phyloP scores from a whole-genome alignment of 352 stramenopile species.

The Globisporangium spiculum region DNA sequence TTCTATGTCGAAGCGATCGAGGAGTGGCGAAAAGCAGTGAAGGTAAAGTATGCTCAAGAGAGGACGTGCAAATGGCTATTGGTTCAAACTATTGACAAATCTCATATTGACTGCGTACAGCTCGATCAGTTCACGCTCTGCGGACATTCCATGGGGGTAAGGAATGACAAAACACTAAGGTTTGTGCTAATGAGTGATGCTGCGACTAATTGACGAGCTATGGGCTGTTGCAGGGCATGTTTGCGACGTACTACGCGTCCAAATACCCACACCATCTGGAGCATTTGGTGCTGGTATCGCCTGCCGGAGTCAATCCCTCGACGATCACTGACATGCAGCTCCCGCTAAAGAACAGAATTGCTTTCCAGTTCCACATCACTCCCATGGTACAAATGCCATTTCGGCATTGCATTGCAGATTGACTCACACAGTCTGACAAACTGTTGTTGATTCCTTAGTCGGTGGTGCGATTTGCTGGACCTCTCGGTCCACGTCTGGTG shows the following conservation, averaged over 20 bases:
- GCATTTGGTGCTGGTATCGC: conserved; percentile 26
- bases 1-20: conserved; percentile 11
- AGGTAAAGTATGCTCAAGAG: neutral
- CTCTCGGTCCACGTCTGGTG: conserved; percentile 6
- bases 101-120: neutral
- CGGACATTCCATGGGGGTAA: conserved; percentile 15
- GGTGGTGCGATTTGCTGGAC: conserved; percentile 7
- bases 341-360: neutral
- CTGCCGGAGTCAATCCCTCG: conserved; percentile 14
- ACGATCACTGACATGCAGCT: conserved; percentile 1
- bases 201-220: neutral
- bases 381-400: conserved; percentile 8
- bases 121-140: conserved; percentile 10
- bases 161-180: neutral
- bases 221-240: conserved; percentile 12
- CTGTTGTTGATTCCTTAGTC: neutral
- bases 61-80: too few relatives aligned
- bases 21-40: conserved; percentile 9
- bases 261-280: conserved; percentile 14
- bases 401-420: neutral
- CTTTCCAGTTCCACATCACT: conserved; percentile 4
- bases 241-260: conserved; percentile 14
- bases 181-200: neutral
- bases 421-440: neutral
- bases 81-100: neutral